Evolutionary conservation across 768 basidiomycete species (phyloP).

Genomic region (Ramaria sp.): DNA sequence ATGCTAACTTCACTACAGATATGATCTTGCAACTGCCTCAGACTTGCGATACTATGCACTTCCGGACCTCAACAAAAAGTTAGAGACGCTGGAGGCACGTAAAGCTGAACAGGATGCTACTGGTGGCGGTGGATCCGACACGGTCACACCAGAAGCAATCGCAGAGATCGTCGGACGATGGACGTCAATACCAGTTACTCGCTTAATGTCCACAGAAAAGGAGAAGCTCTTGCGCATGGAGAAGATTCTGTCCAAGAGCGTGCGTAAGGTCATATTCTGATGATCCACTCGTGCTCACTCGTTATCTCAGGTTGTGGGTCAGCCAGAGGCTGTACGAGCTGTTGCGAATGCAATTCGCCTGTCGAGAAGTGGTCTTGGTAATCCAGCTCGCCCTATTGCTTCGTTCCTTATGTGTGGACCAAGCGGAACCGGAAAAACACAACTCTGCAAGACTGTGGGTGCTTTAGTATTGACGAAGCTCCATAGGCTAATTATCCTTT

Average conservation of each 20-base stretch:
- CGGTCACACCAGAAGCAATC: conserved; percentile 81
- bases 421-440: conserved; percentile 84
- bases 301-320: conserved; percentile 44
- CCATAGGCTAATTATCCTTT: conserved; percentile 6
- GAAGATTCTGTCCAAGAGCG: conserved; percentile 60
- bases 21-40: conserved; percentile 67
- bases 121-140: conserved; percentile 49
- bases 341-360: conserved; percentile 91
- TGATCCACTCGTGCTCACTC: background rate
- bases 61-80: conserved; percentile 63
- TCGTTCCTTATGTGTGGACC: conserved; percentile 92
- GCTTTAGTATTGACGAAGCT: background rate
- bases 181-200: conserved; percentile 87
- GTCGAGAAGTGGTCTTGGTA: conserved; percentile 88
- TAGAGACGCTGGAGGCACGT: conserved; percentile 42
- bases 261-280: conserved; percentile 19
- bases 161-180: conserved; percentile 90
- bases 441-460: conserved; percentile 80
- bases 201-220: conserved; percentile 79
- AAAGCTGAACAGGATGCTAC: conserved; percentile 59
- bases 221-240: conserved; percentile 87
- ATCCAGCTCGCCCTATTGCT: conserved; percentile 79
- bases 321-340: conserved; percentile 82
- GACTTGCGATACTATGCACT: conserved; percentile 89
- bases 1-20: conserved; percentile 26